Percentiles rank a stretch among this genome's conserved stretches.
Conservation (phyloP, 306 rosid genomes). For the Dalbergia cochinchinensis region DNA sequence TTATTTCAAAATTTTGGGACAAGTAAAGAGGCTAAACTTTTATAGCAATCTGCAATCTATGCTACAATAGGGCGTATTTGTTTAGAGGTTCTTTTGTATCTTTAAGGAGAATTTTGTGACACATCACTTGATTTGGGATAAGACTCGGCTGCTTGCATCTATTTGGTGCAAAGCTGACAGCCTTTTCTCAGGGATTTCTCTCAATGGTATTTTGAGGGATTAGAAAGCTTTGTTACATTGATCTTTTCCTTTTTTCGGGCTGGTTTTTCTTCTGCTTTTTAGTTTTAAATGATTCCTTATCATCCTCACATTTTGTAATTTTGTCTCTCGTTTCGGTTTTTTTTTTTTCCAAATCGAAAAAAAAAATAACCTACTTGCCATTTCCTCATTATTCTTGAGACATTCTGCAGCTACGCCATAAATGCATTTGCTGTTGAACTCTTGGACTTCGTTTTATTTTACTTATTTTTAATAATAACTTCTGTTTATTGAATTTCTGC, state of each 20-base stretch:
- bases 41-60: background rate
- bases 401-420: conserved; percentile 8
- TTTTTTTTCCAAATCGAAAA: no score
- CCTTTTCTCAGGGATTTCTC: background rate
- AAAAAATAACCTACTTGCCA: background rate
- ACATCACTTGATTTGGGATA: background rate
- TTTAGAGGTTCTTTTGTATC: background rate
- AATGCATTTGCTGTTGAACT: conserved; percentile 11
- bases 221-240: background rate
- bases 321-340: background rate
- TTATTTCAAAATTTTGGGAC: background rate
- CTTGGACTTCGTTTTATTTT: background rate
- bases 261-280: background rate
- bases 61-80: background rate
- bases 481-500: conserved; percentile 11
- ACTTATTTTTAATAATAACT: background rate
- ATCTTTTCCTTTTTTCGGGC: background rate
- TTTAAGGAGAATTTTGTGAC: background rate
- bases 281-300: no score
- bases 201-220: background rate
- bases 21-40: background rate
- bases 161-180: background rate
- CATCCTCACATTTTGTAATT: background rate
- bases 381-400: conserved; percentile 25
- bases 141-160: background rate